Percentiles rank a stretch among this genome's conserved stretches.
These are phyloP conservation scores for Elaeagnus macrophylla DNA, from an alignment of 306 rosid genomes.

Conservation along the genomic window DNA sequence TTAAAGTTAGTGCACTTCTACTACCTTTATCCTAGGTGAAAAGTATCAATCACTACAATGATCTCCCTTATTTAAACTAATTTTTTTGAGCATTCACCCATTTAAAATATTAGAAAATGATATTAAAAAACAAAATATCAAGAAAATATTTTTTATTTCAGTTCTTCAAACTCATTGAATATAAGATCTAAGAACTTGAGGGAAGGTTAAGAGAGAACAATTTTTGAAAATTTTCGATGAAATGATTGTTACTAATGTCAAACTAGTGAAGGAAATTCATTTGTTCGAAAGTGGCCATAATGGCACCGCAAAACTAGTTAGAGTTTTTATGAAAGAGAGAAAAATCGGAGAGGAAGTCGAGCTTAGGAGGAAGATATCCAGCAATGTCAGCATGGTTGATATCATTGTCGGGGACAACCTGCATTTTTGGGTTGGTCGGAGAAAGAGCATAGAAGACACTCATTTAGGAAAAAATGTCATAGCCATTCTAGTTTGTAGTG, in stretches of 20 bases:
- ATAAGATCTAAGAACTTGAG: constrained; percentile 19
- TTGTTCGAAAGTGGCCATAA: constrained; percentile 17
- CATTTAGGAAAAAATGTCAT: constrained; percentile 19
- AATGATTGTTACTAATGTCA: constrained; percentile 23
- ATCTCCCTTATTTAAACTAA: too few relatives aligned
- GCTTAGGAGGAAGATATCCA: constrained; percentile 27
- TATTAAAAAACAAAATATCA: too few relatives aligned
- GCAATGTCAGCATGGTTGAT: constrained; percentile 28
- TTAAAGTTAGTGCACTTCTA: too few relatives aligned
- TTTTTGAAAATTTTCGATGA: constrained; percentile 22
- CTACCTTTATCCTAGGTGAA: too few relatives aligned
- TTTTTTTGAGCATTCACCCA: too few relatives aligned
- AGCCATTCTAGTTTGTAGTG: constrained; percentile 18
- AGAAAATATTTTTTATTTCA: too few relatives aligned
- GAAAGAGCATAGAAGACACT: constrained; percentile 23
- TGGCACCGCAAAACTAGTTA: constrained; percentile 25
- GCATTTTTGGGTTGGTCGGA: constrained; percentile 8
- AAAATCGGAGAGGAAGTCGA: constrained; percentile 17
- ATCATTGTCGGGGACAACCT: constrained; percentile 25
- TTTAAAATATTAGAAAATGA: too few relatives aligned
- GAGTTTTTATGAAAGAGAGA: constrained; percentile 26
- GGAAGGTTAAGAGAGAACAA: constrained; percentile 11
- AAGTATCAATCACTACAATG: too few relatives aligned
- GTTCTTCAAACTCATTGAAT: constrained; percentile 25
- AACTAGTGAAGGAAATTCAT: constrained; percentile 18